Conservation (phyloP, 768 basidiomycete genomes). For the Amanita molliuscula region DNA sequence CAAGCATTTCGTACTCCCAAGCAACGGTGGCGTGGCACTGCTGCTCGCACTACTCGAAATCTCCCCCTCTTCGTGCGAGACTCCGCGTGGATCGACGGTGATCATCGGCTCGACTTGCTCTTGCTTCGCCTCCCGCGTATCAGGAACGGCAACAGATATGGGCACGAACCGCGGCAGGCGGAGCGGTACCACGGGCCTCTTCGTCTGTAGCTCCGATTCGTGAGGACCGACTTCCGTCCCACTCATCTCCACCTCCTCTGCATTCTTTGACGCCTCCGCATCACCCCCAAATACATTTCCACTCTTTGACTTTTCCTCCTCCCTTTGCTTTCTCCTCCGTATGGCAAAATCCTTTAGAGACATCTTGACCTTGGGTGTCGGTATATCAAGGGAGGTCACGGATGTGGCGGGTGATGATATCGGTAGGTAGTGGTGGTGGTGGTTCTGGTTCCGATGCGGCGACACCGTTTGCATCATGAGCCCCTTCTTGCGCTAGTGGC, state of each 20-base stretch:
- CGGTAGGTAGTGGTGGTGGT: no score
- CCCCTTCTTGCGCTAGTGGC: slow-evolving; percentile 4
- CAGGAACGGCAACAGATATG: slow-evolving; percentile 2
- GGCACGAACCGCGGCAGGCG: background rate
- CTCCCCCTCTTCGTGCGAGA: slow-evolving; percentile 44
- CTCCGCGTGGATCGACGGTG: slow-evolving; percentile 9
- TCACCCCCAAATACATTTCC: background rate
- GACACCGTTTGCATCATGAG: slow-evolving; percentile 18
- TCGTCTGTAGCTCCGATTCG: background rate
- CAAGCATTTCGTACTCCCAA: background rate
- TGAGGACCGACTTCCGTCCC: background rate
- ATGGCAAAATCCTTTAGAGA: slow-evolving; percentile 49
- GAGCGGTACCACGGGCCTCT: background rate
- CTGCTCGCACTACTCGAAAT: slow-evolving; percentile 22
- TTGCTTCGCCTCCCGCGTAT: slow-evolving; percentile 7
- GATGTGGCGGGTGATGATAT: no score
- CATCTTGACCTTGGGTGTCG: slow-evolving; percentile 38
- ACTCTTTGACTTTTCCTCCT: slow-evolving; percentile 21
- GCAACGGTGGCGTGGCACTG: slow-evolving; percentile 8
- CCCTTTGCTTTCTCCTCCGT: slow-evolving; percentile 42
- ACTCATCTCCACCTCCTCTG: background rate
- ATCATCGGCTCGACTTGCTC: slow-evolving; percentile 5
- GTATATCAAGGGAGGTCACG: background rate
- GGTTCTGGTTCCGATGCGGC: background rate
- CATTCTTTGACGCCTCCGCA: background rate